Conservation (phyloP, 2,329 filamentous ascomycete genomes). For the Fusarium falciforme region DNA sequence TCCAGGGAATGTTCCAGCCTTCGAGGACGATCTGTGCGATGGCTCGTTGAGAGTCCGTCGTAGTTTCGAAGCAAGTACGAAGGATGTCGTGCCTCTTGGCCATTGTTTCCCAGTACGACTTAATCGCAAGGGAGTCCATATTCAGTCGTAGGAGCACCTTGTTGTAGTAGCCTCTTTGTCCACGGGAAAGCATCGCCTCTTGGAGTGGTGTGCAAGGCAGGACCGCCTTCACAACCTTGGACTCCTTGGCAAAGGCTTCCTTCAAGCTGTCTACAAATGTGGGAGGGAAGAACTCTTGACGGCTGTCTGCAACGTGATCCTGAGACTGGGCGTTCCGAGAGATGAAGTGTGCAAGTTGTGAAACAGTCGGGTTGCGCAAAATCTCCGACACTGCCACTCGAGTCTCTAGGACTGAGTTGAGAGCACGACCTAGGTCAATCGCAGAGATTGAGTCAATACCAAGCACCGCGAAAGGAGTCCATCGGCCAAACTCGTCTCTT, state of each 20-base stretch:
- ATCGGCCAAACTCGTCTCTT: constrained; percentile 62
- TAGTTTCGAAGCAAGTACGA: constrained; percentile 79
- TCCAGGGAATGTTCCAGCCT: constrained; percentile 56
- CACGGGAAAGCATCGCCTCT: constrained; percentile 80
- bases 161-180: constrained; percentile 75
- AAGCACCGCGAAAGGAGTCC: constrained; percentile 80
- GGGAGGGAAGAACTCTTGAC: constrained; percentile 41
- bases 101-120: constrained; percentile 71
- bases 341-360: constrained; percentile 62
- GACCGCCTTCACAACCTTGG: constrained; percentile 62
- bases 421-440: constrained; percentile 72
- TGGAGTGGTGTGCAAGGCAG: constrained; percentile 89
- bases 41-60: constrained; percentile 68
- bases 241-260: constrained; percentile 46
- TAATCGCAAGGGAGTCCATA: constrained; percentile 62
- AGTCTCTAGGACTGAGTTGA: constrained; percentile 60
- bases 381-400: constrained; percentile 75
- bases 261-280: constrained; percentile 44
- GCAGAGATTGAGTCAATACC: constrained; percentile 88
- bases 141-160: constrained; percentile 72
- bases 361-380: constrained; percentile 75
- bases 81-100: constrained; percentile 78
- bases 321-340: constrained; percentile 1
- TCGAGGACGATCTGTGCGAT: constrained; percentile 79
- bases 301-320: not conserved